Conservation (phyloP, 306 rosid genomes). For the Comarum palustre region DNA sequence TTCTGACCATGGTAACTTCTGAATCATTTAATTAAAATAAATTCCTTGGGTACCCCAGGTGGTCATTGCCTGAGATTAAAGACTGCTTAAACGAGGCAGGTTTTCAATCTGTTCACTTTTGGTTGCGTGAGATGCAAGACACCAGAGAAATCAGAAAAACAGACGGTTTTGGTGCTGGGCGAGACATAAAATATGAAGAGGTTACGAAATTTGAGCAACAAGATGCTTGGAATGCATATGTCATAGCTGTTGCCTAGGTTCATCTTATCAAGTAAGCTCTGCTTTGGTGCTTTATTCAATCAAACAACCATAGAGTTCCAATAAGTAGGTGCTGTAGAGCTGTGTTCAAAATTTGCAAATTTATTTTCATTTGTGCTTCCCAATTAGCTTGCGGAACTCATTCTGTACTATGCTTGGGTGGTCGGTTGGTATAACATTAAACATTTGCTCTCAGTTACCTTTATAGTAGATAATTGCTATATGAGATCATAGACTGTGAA, state of each 20-base stretch:
- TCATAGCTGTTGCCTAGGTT: slow-evolving; percentile 67
- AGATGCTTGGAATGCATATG: slow-evolving; percentile 92
- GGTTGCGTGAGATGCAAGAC: slow-evolving; percentile 81
- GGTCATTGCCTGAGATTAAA: slow-evolving; percentile 91
- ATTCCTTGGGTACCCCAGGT: slow-evolving; percentile 45
- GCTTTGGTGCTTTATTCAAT: neutral
- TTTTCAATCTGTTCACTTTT: slow-evolving; percentile 70
- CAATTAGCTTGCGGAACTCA: neutral
- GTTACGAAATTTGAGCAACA: slow-evolving; percentile 61
- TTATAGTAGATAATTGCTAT: neutral
- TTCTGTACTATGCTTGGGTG: neutral
- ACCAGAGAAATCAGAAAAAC: slow-evolving; percentile 44
- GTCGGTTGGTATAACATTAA: neutral
- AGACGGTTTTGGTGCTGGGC: slow-evolving; percentile 66
- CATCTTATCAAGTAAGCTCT: slow-evolving; percentile 8
- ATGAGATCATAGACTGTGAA: neutral
- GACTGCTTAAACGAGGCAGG: slow-evolving; percentile 94
- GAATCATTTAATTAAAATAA: slow-evolving; percentile 9
- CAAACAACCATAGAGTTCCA: slow-evolving; percentile 1
- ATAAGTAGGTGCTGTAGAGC: neutral
- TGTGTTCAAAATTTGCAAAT: neutral
- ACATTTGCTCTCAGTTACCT: neutral
- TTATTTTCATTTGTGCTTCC: neutral
- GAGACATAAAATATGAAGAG: slow-evolving; percentile 75
- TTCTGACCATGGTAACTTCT: slow-evolving; percentile 18